Conservation (phyloP, 1,284 basidiomycete species). For the Coriolopsis trogii region DNA sequence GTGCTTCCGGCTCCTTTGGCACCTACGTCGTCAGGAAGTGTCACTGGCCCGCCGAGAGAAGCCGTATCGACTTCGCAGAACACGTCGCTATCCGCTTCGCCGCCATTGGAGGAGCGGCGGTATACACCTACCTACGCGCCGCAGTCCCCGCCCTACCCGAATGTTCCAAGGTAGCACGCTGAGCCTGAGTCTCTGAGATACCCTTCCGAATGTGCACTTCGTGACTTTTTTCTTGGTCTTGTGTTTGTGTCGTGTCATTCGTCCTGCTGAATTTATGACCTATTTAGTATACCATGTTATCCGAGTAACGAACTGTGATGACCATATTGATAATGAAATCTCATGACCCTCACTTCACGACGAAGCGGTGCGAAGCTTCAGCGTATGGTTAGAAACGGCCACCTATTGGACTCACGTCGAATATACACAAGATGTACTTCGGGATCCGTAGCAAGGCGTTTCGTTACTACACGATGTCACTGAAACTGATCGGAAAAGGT, state of each 20-base stretch:
- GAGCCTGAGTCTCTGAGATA: too few relatives aligned
- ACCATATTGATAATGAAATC: background rate
- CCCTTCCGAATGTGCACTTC: too few relatives aligned
- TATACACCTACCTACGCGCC: conserved; percentile 1
- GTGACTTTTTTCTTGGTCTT: background rate
- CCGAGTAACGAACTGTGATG: background rate
- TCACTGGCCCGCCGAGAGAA: background rate
- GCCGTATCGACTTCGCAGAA: background rate
- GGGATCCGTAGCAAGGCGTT: too few relatives aligned
- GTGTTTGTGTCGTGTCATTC: background rate
- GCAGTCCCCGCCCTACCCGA: background rate
- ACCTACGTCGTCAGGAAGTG: background rate
- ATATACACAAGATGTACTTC: background rate
- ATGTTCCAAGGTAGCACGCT: conserved; percentile 1
- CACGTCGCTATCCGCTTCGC: background rate
- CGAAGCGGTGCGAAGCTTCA: background rate
- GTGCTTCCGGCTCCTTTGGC: conserved; percentile 27
- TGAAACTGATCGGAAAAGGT: too few relatives aligned
- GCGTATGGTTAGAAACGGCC: background rate
- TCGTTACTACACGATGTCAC: too few relatives aligned
- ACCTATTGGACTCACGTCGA: background rate
- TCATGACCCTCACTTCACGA: background rate
- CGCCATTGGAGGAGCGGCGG: background rate
- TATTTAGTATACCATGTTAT: background rate
- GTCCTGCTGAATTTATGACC: background rate